Percentiles rank a stretch among this genome's conserved stretches.
Conservation (phyloP, 768 basidiomycete species). For the Omphalotus guepiniiformis region DNA sequence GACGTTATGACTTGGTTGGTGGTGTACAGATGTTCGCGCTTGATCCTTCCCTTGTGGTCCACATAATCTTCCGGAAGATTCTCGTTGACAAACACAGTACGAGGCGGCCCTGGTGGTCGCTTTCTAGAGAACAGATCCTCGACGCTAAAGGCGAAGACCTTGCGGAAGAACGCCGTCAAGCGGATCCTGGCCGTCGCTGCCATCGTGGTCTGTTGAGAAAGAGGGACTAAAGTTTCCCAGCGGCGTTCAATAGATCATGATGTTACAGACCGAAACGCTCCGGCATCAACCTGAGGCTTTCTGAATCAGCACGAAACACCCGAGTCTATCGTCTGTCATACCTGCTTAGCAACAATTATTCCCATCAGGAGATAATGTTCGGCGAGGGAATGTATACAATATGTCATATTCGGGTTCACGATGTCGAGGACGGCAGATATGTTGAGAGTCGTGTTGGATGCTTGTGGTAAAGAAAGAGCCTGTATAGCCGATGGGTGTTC, state of each 20-base stretch:
- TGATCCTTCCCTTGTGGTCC: constrained; percentile 39
- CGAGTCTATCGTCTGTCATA: too few relatives aligned
- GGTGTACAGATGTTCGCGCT: constrained; percentile 35
- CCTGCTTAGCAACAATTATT: too few relatives aligned
- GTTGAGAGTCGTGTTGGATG: too few relatives aligned
- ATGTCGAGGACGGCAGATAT: too few relatives aligned
- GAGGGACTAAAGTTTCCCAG: background rate
- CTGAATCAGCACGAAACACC: too few relatives aligned
- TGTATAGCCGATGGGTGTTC: too few relatives aligned
- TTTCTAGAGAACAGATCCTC: constrained; percentile 42
- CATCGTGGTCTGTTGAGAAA: constrained; percentile 2
- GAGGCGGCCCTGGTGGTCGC: constrained; percentile 33
- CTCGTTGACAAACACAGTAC: constrained; percentile 46
- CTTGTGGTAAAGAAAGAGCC: too few relatives aligned
- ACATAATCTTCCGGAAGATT: constrained; percentile 40
- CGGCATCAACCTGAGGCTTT: background rate
- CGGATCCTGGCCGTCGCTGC: constrained; percentile 12
- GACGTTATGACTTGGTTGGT: constrained; percentile 59
- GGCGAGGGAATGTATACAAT: too few relatives aligned
- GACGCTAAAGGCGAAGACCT: constrained; percentile 33
- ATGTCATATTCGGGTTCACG: too few relatives aligned
- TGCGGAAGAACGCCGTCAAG: constrained; percentile 23
- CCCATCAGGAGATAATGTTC: too few relatives aligned
- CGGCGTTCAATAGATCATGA: too few relatives aligned
- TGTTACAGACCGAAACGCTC: too few relatives aligned